Conservation (phyloP, 2,329 filamentous ascomycete genomes). For the Dothiorella sarmentorum region DNA sequence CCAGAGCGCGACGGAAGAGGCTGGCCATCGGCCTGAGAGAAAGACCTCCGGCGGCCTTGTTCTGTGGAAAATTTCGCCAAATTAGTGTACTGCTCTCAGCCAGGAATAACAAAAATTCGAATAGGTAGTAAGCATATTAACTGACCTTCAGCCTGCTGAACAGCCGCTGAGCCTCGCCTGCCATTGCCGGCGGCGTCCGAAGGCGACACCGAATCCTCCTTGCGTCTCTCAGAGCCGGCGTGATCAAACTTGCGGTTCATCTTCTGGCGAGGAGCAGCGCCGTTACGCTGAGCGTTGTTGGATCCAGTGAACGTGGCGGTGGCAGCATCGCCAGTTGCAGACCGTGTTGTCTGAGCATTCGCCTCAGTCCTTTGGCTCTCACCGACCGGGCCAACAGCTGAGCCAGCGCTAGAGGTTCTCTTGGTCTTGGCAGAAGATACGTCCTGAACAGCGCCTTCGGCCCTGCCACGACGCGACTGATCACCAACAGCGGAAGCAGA, state of each 20-base stretch:
- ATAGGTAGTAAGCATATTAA: neutral
- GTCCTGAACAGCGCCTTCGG: conserved; percentile 29
- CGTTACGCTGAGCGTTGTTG: neutral
- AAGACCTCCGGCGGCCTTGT: conserved; percentile 31
- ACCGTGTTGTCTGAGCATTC: conserved; percentile 10
- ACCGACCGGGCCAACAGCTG: conserved; percentile 24
- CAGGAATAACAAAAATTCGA: neutral
- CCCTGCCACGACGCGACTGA: conserved; percentile 32
- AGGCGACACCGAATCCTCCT: conserved; percentile 14
- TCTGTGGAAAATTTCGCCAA: conserved; percentile 18
- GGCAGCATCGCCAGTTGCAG: conserved; percentile 5
- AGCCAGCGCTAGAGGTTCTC: conserved; percentile 33
- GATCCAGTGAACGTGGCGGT: neutral
- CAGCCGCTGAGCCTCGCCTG: conserved; percentile 31
- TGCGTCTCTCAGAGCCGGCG: conserved; percentile 2
- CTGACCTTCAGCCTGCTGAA: conserved; percentile 33
- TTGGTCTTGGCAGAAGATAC: conserved; percentile 32
- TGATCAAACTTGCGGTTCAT: conserved; percentile 12
- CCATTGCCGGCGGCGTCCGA: conserved; percentile 20
- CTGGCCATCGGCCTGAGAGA: conserved; percentile 29
- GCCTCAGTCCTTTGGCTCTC: conserved; percentile 26
- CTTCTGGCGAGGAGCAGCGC: conserved; percentile 13
- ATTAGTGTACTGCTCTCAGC: neutral
- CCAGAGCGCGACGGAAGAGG: conserved; percentile 19
- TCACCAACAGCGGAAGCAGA: conserved; percentile 28